Percentiles rank a stretch among this genome's conserved stretches.
Conservation (phyloP, 441 rosid species). For the Pelargonium fulgidum region DNA sequence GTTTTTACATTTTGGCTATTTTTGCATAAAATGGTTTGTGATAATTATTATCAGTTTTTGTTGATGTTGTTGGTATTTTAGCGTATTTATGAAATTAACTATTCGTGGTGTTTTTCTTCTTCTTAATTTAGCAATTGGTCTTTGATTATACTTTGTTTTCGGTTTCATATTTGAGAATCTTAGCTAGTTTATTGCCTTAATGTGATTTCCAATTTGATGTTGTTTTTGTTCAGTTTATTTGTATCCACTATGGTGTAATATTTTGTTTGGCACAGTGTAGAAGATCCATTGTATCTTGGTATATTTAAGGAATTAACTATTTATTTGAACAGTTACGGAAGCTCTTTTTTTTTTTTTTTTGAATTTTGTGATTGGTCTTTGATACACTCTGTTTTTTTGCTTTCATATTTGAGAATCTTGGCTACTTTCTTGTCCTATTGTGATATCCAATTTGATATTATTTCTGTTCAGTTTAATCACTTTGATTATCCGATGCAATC, state of each 20-base stretch:
- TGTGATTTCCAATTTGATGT: neutral
- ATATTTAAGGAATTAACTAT: neutral
- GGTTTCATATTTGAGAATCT: neutral
- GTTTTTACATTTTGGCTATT: too few relatives aligned
- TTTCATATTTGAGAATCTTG: neutral
- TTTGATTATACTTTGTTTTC: neutral
- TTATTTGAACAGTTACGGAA: too few relatives aligned
- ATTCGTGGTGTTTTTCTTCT: too few relatives aligned
- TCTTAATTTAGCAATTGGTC: neutral
- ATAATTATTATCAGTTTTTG: neutral
- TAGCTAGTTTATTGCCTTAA: neutral
- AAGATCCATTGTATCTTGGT: neutral
- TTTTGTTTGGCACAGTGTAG: too few relatives aligned
- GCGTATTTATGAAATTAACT: neutral
- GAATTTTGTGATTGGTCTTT: neutral
- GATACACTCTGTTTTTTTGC: neutral
- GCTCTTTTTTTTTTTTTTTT: too few relatives aligned
- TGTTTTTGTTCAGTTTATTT: neutral
- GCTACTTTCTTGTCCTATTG: neutral
- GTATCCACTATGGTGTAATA: neutral
- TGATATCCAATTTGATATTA: neutral
- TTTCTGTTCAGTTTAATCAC: neutral
- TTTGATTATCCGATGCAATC: too few relatives aligned
- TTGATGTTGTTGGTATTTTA: neutral
- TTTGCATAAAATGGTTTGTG: too few relatives aligned